Conservation (phyloP, 2,329 filamentous ascomycete genomes). For the Cercospora canescens region DNA sequence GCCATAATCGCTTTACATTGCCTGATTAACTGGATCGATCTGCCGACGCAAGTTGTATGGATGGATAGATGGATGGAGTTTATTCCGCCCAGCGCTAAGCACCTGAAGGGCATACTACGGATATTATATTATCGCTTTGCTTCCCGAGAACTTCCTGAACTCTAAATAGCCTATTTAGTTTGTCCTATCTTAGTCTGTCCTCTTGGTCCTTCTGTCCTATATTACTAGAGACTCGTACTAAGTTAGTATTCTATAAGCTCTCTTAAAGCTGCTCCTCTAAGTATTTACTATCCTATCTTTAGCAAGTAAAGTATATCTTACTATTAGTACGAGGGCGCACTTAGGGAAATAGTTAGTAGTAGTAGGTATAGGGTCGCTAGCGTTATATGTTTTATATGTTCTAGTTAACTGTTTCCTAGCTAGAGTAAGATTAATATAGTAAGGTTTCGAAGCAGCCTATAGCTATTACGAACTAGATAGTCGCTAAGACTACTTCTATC, state of each 20-base stretch:
- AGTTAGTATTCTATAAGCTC: background rate
- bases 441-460: background rate
- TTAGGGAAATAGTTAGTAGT: background rate
- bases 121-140: background rate
- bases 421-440: background rate
- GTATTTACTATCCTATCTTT: conserved; percentile 2
- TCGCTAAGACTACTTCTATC: background rate
- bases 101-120: background rate
- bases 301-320: conserved; percentile 1
- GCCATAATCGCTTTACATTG: no score
- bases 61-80: background rate
- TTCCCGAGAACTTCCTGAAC: background rate
- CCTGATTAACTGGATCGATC: no score
- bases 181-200: background rate
- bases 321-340: background rate
- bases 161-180: background rate
- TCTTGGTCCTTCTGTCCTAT: background rate
- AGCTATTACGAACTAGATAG: background rate
- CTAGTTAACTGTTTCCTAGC: background rate
- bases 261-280: conserved; percentile 1
- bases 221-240: background rate
- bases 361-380: background rate
- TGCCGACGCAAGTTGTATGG: no score
- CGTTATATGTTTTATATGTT: background rate
- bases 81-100: background rate